phyloP scores from a whole-genome alignment of 108 stramenopile genomes.

The Nannochloropsis oceanica region DNA sequence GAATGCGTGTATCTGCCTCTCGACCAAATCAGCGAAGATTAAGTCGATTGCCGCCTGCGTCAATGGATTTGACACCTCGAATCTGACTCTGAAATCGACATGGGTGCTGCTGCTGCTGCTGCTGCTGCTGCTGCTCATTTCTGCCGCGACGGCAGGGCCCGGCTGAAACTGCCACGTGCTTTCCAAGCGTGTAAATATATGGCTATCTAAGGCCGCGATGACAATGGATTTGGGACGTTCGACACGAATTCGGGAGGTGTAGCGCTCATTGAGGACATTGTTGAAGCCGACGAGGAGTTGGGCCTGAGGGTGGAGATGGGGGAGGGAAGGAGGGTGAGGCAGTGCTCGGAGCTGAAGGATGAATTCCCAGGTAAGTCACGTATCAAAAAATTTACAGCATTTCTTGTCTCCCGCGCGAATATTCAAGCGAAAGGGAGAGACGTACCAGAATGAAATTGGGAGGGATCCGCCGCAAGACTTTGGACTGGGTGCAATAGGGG shows the following conservation, averaged over 20 bases:
- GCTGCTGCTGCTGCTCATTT: no score
- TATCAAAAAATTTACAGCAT: no score
- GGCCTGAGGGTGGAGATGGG: neutral
- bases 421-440: neutral
- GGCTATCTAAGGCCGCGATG: neutral
- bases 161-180: conserved; percentile 26
- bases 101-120: neutral
- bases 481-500: conserved; percentile 14
- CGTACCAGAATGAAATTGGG: neutral
- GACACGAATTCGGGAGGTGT: conserved; percentile 8
- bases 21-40: conserved; percentile 19
- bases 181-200: conserved; percentile 7
- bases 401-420: no score
- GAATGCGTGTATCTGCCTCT: conserved; percentile 27
- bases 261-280: conserved; percentile 9
- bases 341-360: neutral
- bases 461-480: conserved; percentile 1
- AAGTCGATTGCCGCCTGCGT: conserved; percentile 11
- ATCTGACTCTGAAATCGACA: conserved; percentile 13
- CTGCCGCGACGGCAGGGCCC: neutral
- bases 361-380: no score
- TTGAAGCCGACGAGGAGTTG: conserved; percentile 26
- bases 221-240: neutral
- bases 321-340: neutral
- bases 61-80: conserved; percentile 18